Evolutionary conservation across 257 asterid species (phyloP), one percentile per base, ranked within the genome.

Genomic region (Plantago major): DNA sequence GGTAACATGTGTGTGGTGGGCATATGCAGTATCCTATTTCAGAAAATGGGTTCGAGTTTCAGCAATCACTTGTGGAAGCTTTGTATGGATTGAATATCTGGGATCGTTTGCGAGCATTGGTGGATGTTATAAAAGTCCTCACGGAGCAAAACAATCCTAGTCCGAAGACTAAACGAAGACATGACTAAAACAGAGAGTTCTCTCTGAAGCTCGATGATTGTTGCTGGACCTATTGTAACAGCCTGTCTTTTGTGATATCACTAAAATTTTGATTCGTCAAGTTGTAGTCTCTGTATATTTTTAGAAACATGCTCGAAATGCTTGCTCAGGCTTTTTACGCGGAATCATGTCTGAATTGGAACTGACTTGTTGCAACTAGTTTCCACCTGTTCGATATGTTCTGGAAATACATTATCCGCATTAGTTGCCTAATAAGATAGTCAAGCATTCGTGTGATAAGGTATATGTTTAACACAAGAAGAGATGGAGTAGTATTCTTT

Each of bases 41-140:
- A 9, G 96, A 83, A 71, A 83, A 83, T 22, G 90, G 90, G 4
- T 89, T 89, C 9, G 90, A 81, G 80, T 85, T 89, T 74, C 99
- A 87, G 60, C 78, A 77, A 51, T 87, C 90, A 0, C 87, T 93
- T 10, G 94, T 93, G 2, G 86, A 83, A 56, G 87, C 88, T 54
- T 81, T 93, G 47, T 93, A 93, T 57, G 96, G 99, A 47, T 54
- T 89, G 77, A 84, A 79, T 37, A 58, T 83, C 46, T 79, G 85
- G 88, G 97, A 89, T 57, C 96, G 90, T 11, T 42, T 89, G 62
- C 76, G 88, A 55, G 96, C 95, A 40, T 58, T 89, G 81, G 81
- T 79, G 65, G 84, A 82, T 16, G 94, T 93, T 64, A 30, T 87
- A 65, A 93, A 93, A 75, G 71, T 87, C 42, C 82, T 93, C 46